Evolutionary conservation across 257 asterid species (phyloP).

Genomic region (Petrea volubilis): DNA sequence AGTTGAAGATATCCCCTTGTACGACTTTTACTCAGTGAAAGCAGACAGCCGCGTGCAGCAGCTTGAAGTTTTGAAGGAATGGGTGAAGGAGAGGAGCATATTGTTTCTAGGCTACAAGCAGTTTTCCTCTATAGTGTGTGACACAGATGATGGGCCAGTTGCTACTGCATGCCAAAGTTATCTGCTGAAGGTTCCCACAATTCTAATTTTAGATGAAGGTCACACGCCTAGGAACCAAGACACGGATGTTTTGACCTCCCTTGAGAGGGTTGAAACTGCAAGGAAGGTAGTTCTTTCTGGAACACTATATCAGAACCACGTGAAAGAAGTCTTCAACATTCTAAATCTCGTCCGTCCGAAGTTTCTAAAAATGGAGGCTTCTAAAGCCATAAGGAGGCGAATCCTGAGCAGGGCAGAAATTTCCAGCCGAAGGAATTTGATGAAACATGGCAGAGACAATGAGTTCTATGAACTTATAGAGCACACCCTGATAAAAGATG

Average conservation of each 20-base stretch:
- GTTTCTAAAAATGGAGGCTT: slow-evolving; percentile 66
- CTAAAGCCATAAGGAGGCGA: slow-evolving; percentile 72
- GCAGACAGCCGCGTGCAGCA: slow-evolving; percentile 89
- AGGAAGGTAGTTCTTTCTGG: slow-evolving; percentile 97
- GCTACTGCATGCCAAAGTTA: slow-evolving; percentile 68
- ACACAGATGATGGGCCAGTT: slow-evolving; percentile 42
- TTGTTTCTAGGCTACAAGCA: slow-evolving; percentile 87
- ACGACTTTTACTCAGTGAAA: slow-evolving; percentile 84
- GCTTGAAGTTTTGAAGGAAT: slow-evolving; percentile 76
- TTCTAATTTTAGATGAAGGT: slow-evolving; percentile 92
- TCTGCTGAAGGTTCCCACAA: slow-evolving; percentile 66
- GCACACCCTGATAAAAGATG: slow-evolving; percentile 70
- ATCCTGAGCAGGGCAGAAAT: slow-evolving; percentile 77
- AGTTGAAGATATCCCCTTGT: slow-evolving; percentile 77
- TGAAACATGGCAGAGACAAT: slow-evolving; percentile 58
- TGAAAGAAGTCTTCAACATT: slow-evolving; percentile 87
- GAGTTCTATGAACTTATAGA: slow-evolving; percentile 86
- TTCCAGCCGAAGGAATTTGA: slow-evolving; percentile 43
- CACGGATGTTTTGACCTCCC: slow-evolving; percentile 85
- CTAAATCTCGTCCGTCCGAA: slow-evolving; percentile 95
- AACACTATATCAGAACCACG: slow-evolving; percentile 94
- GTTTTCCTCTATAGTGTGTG: slow-evolving; percentile 81
- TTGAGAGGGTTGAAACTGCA: slow-evolving; percentile 82
- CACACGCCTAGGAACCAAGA: slow-evolving; percentile 95
- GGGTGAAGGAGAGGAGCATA: slow-evolving; percentile 75